Evolutionary conservation across 306 rosid genomes (phyloP).

Genomic region (Abrus precatorius): DNA sequence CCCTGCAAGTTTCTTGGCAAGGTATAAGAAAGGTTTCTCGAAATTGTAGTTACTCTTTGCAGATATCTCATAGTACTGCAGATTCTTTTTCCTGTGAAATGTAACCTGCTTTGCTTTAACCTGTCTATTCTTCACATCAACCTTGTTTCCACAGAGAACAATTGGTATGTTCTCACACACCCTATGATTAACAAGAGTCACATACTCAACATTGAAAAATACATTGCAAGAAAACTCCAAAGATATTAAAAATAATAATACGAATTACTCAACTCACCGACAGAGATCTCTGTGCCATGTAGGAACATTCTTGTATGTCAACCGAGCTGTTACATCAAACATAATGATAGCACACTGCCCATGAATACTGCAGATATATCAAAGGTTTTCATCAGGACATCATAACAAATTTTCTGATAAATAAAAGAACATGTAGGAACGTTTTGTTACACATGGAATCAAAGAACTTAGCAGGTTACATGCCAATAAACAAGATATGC

Average conservation of each 20-base stretch:
- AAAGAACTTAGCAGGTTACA: slow-evolving; percentile 4
- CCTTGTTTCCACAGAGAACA: slow-evolving; percentile 88
- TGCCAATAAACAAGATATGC: slow-evolving; percentile 7
- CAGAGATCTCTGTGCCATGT: slow-evolving; percentile 88
- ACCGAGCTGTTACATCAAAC: slow-evolving; percentile 81
- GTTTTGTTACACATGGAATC: slow-evolving; percentile 20
- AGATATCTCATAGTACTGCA: slow-evolving; percentile 85
- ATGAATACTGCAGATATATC: slow-evolving; percentile 65
- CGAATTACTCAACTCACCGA: slow-evolving; percentile 51
- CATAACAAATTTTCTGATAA: not conserved
- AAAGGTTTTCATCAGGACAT: not conserved
- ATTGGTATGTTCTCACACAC: slow-evolving; percentile 86
- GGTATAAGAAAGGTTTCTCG: slow-evolving; percentile 83
- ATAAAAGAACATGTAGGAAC: not conserved
- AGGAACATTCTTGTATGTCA: slow-evolving; percentile 83
- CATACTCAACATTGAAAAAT: not conserved
- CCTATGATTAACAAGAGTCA: slow-evolving; percentile 47
- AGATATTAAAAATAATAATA: not conserved
- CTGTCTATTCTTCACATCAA: slow-evolving; percentile 85
- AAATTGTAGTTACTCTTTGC: slow-evolving; percentile 89
- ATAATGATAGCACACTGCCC: slow-evolving; percentile 85
- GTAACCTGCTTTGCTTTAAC: slow-evolving; percentile 87
- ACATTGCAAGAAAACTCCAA: not conserved
- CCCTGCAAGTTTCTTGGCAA: slow-evolving; percentile 87
- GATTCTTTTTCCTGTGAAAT: slow-evolving; percentile 86